phyloP scores from a whole-genome alignment of 129 eudicot genomes.

The Gnaphalium uliginosum region DNA sequence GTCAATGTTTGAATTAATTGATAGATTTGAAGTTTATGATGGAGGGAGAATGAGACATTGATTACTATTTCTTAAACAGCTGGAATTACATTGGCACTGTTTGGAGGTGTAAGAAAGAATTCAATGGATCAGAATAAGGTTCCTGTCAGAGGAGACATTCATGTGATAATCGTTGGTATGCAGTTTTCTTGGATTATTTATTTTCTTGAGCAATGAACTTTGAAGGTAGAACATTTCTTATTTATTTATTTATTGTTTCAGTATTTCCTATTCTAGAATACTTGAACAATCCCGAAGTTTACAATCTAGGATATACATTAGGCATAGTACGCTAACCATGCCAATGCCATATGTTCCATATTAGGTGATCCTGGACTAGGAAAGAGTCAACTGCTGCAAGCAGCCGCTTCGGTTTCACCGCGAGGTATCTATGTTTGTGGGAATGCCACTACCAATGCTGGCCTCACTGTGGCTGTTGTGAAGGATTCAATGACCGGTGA shows the following conservation, averaged over 20 bases:
- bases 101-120: slow-evolving; percentile 94
- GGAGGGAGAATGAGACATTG: neutral
- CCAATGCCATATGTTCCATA: neutral
- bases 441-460: slow-evolving; percentile 96
- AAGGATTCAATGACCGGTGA: slow-evolving; percentile 93
- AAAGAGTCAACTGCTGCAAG: slow-evolving; percentile 95
- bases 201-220: neutral
- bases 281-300: neutral
- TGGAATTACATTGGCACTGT: slow-evolving; percentile 79
- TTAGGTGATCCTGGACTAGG: slow-evolving; percentile 99
- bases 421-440: slow-evolving; percentile 98
- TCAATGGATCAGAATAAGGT: slow-evolving; percentile 96
- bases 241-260: neutral
- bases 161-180: slow-evolving; percentile 89
- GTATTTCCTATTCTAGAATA: neutral
- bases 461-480: slow-evolving; percentile 96
- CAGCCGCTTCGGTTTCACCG: slow-evolving; percentile 96
- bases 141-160: slow-evolving; percentile 97
- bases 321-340: neutral
- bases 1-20: neutral
- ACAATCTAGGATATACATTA: neutral
- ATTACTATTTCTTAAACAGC: slow-evolving; percentile 35
- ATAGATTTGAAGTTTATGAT: too few relatives aligned
- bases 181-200: slow-evolving; percentile 7
- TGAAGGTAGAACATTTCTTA: neutral